Conservation (phyloP, 2,329 filamentous ascomycete species). For the Neobulgaria alba region DNA sequence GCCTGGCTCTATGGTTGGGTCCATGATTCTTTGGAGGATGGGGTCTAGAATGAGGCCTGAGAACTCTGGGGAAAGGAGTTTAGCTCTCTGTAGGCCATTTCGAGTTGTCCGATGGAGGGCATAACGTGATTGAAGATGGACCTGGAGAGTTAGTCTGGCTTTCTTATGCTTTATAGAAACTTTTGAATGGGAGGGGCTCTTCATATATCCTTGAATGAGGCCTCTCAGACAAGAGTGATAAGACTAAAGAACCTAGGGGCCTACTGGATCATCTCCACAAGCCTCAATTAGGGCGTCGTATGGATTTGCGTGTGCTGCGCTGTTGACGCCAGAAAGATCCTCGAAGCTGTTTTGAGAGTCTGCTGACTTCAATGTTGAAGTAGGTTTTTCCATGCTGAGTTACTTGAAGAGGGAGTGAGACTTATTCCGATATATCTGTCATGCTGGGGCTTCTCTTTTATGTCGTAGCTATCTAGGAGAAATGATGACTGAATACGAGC, state of each 20-base stretch:
- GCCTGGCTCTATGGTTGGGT: slow-evolving; percentile 53
- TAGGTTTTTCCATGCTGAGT: slow-evolving; percentile 2
- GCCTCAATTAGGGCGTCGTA: slow-evolving; percentile 29
- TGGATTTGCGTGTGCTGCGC: slow-evolving; percentile 22
- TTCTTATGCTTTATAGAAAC: too few species aligned
- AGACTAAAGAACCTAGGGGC: slow-evolving; percentile 1
- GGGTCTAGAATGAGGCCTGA: slow-evolving; percentile 66
- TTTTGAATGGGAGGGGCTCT: too few species aligned
- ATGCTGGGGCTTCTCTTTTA: too few species aligned
- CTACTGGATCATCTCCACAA: slow-evolving; percentile 27
- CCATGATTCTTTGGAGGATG: slow-evolving; percentile 61
- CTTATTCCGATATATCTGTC: too few species aligned
- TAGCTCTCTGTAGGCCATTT: slow-evolving; percentile 66
- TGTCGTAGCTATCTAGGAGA: too few species aligned
- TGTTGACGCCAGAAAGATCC: slow-evolving; percentile 28
- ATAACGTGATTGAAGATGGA: slow-evolving; percentile 41
- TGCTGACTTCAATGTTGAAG: slow-evolving; percentile 7
- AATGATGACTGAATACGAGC: too few species aligned
- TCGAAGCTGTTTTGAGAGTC: slow-evolving; percentile 28
- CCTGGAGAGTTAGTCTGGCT: slow-evolving; percentile 16
- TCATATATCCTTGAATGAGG: too few species aligned
- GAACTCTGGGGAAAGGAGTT: slow-evolving; percentile 62
- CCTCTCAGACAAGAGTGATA: too few species aligned
- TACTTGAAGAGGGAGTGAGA: not conserved
- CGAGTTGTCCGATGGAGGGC: slow-evolving; percentile 63